phyloP scores from a whole-genome alignment of 2,329 filamentous ascomycete genomes.

The Chrysoporthe deuterocubensis region DNA sequence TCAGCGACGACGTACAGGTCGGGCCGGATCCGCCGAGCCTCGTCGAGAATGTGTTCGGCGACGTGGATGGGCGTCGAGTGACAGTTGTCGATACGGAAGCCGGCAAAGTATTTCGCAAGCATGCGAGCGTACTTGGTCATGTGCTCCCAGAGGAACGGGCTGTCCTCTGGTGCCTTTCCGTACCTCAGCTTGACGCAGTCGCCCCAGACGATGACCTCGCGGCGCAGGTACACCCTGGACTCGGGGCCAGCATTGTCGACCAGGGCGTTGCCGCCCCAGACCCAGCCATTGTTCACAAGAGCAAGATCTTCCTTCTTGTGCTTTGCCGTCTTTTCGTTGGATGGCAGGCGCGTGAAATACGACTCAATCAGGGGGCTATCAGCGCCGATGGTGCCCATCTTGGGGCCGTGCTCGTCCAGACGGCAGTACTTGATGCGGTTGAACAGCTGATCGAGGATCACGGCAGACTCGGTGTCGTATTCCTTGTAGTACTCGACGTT shows the following conservation, averaged over 20 bases:
- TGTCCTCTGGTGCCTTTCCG: conserved; percentile 78
- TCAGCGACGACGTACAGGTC: conserved; percentile 93
- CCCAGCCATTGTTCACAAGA: conserved; percentile 96
- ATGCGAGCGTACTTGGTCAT: conserved; percentile 92
- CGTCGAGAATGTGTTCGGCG: conserved; percentile 91
- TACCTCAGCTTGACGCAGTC: conserved; percentile 98
- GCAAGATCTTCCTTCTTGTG: conserved; percentile 78
- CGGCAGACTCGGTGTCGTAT: conserved; percentile 81
- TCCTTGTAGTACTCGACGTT: conserved; percentile 91
- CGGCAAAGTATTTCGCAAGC: conserved; percentile 93
- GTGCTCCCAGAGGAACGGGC: conserved; percentile 91
- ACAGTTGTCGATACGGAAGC: conserved; percentile 96
- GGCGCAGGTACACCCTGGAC: conserved; percentile 89
- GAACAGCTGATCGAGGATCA: conserved; percentile 88
- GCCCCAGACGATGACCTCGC: conserved; percentile 97
- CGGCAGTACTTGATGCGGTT: conserved; percentile 95
- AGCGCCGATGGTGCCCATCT: conserved; percentile 76
- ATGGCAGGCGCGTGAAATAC: conserved; percentile 89
- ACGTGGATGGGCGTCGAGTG: conserved; percentile 95
- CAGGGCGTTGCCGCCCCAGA: conserved; percentile 95
- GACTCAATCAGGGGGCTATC: conserved; percentile 85
- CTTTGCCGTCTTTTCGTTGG: conserved; percentile 76
- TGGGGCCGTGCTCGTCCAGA: conserved; percentile 89
- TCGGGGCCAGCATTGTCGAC: conserved; percentile 89
- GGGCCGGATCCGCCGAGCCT: conserved; percentile 85